Evolutionary conservation across 1,284 basidiomycete genomes (phyloP).

Genomic region (Puccinia coronata): DNA sequence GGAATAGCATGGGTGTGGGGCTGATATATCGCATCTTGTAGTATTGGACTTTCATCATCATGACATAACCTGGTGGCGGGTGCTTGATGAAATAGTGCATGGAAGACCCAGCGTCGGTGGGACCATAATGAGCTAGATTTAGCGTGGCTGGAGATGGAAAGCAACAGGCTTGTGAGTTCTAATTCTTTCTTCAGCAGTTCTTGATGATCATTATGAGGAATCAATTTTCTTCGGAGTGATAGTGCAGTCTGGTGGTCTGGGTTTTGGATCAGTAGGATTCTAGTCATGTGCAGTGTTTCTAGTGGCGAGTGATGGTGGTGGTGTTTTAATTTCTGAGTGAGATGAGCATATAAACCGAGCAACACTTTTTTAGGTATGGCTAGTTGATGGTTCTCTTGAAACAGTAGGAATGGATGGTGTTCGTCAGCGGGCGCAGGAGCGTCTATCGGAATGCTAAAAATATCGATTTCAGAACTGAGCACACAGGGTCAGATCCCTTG

Average conservation of each 20-base stretch:
- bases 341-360: background rate
- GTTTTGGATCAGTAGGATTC: conserved; percentile 38
- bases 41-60: too few relatives aligned
- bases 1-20: too few relatives aligned
- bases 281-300: background rate
- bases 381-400: background rate
- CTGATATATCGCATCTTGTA: too few relatives aligned
- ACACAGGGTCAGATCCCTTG: too few relatives aligned
- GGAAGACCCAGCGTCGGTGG: conserved; percentile 39
- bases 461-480: background rate
- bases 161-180: background rate
- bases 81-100: background rate
- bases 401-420: conserved; percentile 19
- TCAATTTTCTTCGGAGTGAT: conserved; percentile 25
- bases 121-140: conserved; percentile 33
- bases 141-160: conserved; percentile 25
- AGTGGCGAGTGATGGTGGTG: background rate
- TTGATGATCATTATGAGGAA: too few relatives aligned
- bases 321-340: background rate
- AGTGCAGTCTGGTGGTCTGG: conserved; percentile 36
- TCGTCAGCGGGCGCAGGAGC: too few relatives aligned
- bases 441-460: too few relatives aligned
- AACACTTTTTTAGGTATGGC: conserved; percentile 25
- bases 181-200: background rate
- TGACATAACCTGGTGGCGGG: too few relatives aligned